These are phyloP conservation scores for Kodamaea sp. DNA, from an alignment of 1,139 yeast genomes.

Conservation along the genomic window DNA sequence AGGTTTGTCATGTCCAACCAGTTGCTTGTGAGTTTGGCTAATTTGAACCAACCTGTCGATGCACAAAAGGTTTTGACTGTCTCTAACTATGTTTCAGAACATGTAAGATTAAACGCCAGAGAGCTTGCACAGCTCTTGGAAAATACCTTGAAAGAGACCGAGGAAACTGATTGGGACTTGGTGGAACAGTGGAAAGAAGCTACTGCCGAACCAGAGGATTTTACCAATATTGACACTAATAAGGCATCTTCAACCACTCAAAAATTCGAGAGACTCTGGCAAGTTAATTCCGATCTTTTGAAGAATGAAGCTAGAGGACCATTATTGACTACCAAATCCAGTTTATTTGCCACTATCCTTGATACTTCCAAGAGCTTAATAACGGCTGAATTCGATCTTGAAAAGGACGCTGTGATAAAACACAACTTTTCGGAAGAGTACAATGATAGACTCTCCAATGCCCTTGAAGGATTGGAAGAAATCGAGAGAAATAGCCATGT, in stretches of 20 bases:
- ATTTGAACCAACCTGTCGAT: slow-evolving; percentile 55
- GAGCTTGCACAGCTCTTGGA: slow-evolving; percentile 59
- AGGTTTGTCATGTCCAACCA: slow-evolving; percentile 85
- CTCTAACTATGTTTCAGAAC: slow-evolving; percentile 52
- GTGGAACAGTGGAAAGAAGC: slow-evolving; percentile 27
- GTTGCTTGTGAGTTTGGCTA: slow-evolving; percentile 62
- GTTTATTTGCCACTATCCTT: slow-evolving; percentile 13
- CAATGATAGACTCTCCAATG: slow-evolving; percentile 17
- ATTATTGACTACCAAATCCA: slow-evolving; percentile 18
- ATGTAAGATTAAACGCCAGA: slow-evolving; percentile 57
- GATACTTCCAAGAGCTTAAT: slow-evolving; percentile 3
- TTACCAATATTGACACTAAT: slow-evolving; percentile 8
- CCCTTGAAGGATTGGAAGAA: slow-evolving; percentile 21
- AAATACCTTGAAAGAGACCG: slow-evolving; percentile 25
- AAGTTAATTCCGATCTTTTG: slow-evolving; percentile 8
- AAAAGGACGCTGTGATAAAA: slow-evolving; percentile 15
- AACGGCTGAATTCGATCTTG: slow-evolving; percentile 24
- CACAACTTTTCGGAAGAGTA: slow-evolving; percentile 21
- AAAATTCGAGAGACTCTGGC: slow-evolving; percentile 16
- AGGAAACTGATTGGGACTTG: slow-evolving; percentile 19
- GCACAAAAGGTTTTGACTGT: slow-evolving; percentile 56
- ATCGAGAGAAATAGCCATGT: slow-evolving; percentile 11
- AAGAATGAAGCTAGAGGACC: not conserved
- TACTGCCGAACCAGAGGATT: slow-evolving; percentile 8
- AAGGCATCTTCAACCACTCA: slow-evolving; percentile 12